Base-by-base conservation (phyloP, 345 rosid genomes). In the Durio zibethinus region DNA sequence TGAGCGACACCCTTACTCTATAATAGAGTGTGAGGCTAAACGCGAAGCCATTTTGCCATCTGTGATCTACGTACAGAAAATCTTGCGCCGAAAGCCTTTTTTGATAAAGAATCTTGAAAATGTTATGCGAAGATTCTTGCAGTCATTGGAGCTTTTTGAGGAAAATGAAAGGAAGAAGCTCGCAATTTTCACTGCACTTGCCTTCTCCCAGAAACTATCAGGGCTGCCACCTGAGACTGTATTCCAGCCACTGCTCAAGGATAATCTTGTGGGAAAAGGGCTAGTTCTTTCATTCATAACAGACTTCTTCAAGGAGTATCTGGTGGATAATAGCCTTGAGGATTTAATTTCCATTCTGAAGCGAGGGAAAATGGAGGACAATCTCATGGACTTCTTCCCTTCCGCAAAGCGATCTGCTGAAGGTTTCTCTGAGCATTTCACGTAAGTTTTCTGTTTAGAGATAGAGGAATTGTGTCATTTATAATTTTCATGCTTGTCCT, bases 161-260 rank as follows among this genome's bases (percentile, higher is more conserved):
- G 97, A 97, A 70, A 89, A 89, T 87, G 99, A 94, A 77, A 90
- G 98, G 88, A 97, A 91, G 93, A 97, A 97, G 86, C 90, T 97
- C 80, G 98, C 98, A 7, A 91, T 97, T 82, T 97, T 97, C 89
- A 90, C 98, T 23, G 98, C 99, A 3, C 95, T 97, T 82, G 93
- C 98, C 15, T 94, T 97, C 85, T 94, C 99, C 73, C 99, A 97
- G 94, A 97, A 94, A 84, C 87, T 97, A 47, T 96, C 99, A 10
- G 99, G 99, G 76, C 89, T 97, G 68, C 99, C 98, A 61, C 96
- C 97, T 0, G 99, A 97, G 89, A 91, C 97, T 31, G 99, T 97
- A 70, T 92, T 97, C 86, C 97, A 94, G 87, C 98, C 98, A 57
- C 79, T 94, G 85, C 98, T 97, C 56, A 97, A 97, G 90, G 99